Conservation (phyloP, 257 asterid species). For the Penstemon davidsonii region DNA sequence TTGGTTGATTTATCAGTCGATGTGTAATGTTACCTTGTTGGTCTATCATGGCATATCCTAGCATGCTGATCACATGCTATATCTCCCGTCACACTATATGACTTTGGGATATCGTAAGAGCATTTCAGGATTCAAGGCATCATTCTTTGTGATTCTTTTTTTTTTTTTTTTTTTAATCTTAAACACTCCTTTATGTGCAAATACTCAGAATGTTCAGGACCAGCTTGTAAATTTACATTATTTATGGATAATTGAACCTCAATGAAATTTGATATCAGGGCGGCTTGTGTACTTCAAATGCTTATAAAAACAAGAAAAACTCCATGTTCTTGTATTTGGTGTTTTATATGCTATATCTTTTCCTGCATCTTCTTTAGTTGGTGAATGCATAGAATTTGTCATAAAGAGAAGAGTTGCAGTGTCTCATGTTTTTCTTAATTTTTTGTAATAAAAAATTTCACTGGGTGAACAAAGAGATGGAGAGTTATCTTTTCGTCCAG, state of each 20-base stretch:
- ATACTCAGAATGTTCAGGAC: too few relatives aligned
- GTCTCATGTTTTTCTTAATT: not conserved
- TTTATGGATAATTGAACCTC: too few relatives aligned
- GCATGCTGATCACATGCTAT: not conserved
- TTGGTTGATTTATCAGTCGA: too few relatives aligned
- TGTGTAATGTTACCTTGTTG: not conserved
- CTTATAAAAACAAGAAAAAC: too few relatives aligned
- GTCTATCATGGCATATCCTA: constrained; percentile 14
- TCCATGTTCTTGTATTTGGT: too few relatives aligned
- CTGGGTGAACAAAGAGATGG: not conserved
- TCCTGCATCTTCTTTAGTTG: not conserved
- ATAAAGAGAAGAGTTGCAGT: not conserved
- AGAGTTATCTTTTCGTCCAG: not conserved
- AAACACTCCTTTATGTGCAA: too few relatives aligned
- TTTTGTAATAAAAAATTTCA: not conserved
- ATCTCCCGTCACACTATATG: not conserved
- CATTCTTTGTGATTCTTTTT: too few relatives aligned
- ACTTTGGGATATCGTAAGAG: constrained; percentile 4
- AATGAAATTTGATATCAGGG: too few relatives aligned
- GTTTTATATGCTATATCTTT: not conserved
- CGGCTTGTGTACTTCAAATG: too few relatives aligned
- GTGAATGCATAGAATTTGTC: not conserved
- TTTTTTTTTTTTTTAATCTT: too few relatives aligned
- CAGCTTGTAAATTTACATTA: too few relatives aligned
- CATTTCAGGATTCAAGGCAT: not conserved